These are phyloP conservation scores for Inga laurina DNA, from an alignment of 306 rosid genomes.

Conservation along the genomic window DNA sequence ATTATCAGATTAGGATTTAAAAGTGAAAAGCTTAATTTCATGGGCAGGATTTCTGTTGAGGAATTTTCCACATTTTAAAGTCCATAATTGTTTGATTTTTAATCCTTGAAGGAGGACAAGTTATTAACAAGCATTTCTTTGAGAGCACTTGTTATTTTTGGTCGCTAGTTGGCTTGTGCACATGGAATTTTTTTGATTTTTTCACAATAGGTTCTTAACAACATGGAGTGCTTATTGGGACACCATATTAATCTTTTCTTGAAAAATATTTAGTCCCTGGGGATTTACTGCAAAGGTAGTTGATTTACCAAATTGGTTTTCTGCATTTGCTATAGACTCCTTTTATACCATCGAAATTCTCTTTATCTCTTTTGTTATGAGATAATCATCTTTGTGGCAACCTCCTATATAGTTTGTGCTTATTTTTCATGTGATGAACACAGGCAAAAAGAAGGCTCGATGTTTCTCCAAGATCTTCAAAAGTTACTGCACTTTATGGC, in stretches of 20 bases:
- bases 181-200: neutral
- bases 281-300: conserved; percentile 9
- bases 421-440: conserved; percentile 33
- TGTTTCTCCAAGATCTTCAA: conserved; percentile 45
- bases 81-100: neutral
- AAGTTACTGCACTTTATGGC: conserved; percentile 69
- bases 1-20: neutral
- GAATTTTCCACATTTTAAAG: neutral
- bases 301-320: conserved; percentile 13
- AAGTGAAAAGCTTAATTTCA: conserved; percentile 5
- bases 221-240: conserved; percentile 12
- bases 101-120: conserved; percentile 1
- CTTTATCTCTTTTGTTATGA: neutral
- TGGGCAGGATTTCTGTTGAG: neutral
- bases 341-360: conserved; percentile 1
- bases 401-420: conserved; percentile 10
- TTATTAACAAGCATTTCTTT: neutral
- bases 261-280: neutral
- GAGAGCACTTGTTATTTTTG: neutral
- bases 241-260: conserved; percentile 9
- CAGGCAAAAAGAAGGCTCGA: conserved; percentile 47
- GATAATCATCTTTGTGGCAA: neutral
- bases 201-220: neutral
- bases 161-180: conserved; percentile 1
- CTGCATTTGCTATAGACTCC: neutral